Percentiles rank a stretch among this genome's conserved stretches.
These are phyloP conservation scores for Kwoniella heveanensis DNA, from an alignment of 768 basidiomycete genomes.

Conservation along the genomic window DNA sequence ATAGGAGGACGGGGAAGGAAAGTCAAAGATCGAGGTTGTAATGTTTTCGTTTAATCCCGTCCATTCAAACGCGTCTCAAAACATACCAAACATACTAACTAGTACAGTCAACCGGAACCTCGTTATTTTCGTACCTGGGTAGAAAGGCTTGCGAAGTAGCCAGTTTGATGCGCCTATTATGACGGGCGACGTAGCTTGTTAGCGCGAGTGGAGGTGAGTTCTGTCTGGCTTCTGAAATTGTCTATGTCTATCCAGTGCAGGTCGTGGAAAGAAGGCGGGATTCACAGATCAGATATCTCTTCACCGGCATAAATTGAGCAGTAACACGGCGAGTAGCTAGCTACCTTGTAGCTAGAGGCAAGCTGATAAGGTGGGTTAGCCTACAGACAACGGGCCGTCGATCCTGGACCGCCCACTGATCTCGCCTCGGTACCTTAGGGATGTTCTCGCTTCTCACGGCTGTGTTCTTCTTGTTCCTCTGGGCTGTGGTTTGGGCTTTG, in stretches of 20 bases:
- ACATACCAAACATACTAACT: not conserved
- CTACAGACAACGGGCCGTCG: too few relatives aligned
- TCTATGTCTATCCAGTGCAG: too few relatives aligned
- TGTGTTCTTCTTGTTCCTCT: constrained; percentile 54
- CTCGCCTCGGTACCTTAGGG: too few relatives aligned
- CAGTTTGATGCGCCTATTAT: not conserved
- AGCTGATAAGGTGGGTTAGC: too few relatives aligned
- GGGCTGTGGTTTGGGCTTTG: constrained; percentile 69
- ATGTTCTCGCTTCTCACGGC: constrained; percentile 40
- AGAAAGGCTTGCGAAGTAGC: not conserved
- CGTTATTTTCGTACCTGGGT: not conserved
- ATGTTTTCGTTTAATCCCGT: constrained; percentile 14
- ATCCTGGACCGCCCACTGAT: too few relatives aligned
- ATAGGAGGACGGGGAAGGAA: constrained; percentile 3
- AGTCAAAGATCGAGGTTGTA: constrained; percentile 6
- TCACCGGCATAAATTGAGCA: too few relatives aligned
- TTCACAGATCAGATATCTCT: too few relatives aligned
- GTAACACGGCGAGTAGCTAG: too few relatives aligned
- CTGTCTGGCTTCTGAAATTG: not conserved
- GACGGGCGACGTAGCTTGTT: not conserved
- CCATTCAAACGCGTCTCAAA: constrained; percentile 13
- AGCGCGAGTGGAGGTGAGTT: not conserved
- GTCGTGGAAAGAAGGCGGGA: too few relatives aligned
- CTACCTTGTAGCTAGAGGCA: not conserved
- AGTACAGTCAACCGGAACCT: not conserved